These are phyloP conservation scores for Thalassiosira sp. DNA, from an alignment of 352 stramenopile species.

Conservation along the genomic window DNA sequence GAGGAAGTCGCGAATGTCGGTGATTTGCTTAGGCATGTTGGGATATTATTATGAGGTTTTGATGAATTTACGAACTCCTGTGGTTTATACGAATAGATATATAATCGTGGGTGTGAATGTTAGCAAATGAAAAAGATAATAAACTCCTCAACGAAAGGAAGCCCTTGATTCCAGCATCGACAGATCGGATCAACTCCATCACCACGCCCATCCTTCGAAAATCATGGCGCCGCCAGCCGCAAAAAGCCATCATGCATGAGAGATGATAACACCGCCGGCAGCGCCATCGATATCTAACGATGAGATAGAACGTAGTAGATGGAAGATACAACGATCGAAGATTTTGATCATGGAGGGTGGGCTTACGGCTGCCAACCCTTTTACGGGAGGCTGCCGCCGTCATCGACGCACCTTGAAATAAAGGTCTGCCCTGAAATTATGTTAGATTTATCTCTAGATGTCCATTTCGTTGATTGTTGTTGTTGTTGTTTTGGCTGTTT, in stretches of 20 bases:
- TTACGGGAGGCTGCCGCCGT: constrained; percentile 16
- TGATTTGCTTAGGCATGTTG: constrained; percentile 96
- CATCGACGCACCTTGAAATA: constrained; percentile 44
- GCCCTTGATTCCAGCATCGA: too few relatives aligned
- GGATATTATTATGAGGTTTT: constrained; percentile 30
- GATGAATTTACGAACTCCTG: constrained; percentile 1
- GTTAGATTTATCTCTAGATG: neutral
- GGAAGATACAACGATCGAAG: neutral
- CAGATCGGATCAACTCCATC: neutral
- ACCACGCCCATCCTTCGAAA: neutral
- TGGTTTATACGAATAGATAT: neutral
- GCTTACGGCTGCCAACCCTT: constrained; percentile 26
- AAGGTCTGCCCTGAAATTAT: constrained; percentile 31
- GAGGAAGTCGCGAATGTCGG: constrained; percentile 98
- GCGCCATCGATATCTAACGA: too few relatives aligned
- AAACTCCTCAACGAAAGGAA: too few relatives aligned
- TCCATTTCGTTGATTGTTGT: neutral
- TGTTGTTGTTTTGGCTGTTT: neutral
- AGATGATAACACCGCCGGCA: neutral
- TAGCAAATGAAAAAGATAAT: constrained; percentile 13
- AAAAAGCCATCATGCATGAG: neutral
- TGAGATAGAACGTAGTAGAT: neutral
- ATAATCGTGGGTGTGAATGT: neutral
- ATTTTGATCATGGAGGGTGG: too few relatives aligned
- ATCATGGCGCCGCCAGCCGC: neutral